These are phyloP conservation scores for Xylaria sp. DNA, from an alignment of 495 filamentous ascomycete genomes.

Conservation along the genomic window DNA sequence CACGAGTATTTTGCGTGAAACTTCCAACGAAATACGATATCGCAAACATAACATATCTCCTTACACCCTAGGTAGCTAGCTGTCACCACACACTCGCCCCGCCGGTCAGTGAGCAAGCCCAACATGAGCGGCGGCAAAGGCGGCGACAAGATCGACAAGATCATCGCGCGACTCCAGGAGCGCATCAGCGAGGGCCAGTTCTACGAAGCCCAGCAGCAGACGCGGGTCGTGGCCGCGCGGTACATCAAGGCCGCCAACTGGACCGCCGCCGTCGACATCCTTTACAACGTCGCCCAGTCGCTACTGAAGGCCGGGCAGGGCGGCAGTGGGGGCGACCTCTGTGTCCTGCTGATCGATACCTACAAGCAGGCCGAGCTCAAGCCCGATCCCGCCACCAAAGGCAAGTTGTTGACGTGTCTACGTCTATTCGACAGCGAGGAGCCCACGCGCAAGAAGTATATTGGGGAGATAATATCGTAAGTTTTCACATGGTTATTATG, in stretches of 20 bases:
- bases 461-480: slow-evolving; percentile 83
- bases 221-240: slow-evolving; percentile 89
- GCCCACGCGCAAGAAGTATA: slow-evolving; percentile 88
- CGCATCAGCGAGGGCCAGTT: slow-evolving; percentile 91
- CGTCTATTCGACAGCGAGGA: slow-evolving; percentile 82
- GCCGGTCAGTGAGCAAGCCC: neutral
- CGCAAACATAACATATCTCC: neutral
- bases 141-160: slow-evolving; percentile 57
- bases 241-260: slow-evolving; percentile 88
- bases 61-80: neutral
- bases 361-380: slow-evolving; percentile 82
- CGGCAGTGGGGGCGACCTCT: slow-evolving; percentile 90
- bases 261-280: slow-evolving; percentile 81
- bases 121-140: slow-evolving; percentile 43
- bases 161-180: slow-evolving; percentile 57
- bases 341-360: slow-evolving; percentile 82
- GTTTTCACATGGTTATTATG: slow-evolving; percentile 33
- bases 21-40: neutral
- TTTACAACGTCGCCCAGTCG: slow-evolving; percentile 82
- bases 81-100: neutral
- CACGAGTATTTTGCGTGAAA: neutral
- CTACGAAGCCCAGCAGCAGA: slow-evolving; percentile 98
- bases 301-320: slow-evolving; percentile 88
- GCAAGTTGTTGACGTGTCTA: slow-evolving; percentile 65
- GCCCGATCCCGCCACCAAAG: slow-evolving; percentile 71